Conservation (phyloP, 2,329 filamentous ascomycete genomes). For the Ophiognomonia clavigignenti-juglandacearum region DNA sequence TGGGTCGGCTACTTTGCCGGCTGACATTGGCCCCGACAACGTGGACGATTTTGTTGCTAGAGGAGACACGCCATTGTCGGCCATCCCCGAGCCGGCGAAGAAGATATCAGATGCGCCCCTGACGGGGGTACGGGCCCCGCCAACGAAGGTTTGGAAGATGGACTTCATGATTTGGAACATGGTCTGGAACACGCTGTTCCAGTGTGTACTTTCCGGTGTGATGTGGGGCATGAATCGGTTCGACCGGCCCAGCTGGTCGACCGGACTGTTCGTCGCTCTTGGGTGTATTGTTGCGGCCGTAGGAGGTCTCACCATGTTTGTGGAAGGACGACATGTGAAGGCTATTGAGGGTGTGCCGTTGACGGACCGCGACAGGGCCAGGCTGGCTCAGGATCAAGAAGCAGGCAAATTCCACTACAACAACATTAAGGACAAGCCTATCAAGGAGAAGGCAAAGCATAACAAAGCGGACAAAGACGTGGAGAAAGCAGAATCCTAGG, state of each 20-base stretch:
- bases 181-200: slow-evolving; percentile 73
- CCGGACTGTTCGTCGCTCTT: slow-evolving; percentile 71
- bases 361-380: slow-evolving; percentile 48
- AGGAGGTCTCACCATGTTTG: slow-evolving; percentile 65
- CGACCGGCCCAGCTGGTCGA: slow-evolving; percentile 72
- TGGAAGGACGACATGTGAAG: slow-evolving; percentile 70
- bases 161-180: slow-evolving; percentile 77
- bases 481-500: not conserved
- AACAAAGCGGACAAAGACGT: slow-evolving; percentile 21
- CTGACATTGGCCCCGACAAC: slow-evolving; percentile 47
- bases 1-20: slow-evolving; percentile 56
- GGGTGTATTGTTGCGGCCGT: slow-evolving; percentile 65
- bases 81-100: slow-evolving; percentile 58
- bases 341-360: slow-evolving; percentile 65
- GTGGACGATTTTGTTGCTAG: slow-evolving; percentile 33
- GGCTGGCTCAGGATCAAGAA: slow-evolving; percentile 47
- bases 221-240: slow-evolving; percentile 80
- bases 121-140: slow-evolving; percentile 65
- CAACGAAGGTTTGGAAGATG: slow-evolving; percentile 69
- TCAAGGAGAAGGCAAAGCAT: slow-evolving; percentile 31
- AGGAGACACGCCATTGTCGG: slow-evolving; percentile 32
- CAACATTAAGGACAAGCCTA: slow-evolving; percentile 48
- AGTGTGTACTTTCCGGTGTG: slow-evolving; percentile 66
- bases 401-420: slow-evolving; percentile 55
- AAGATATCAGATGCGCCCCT: slow-evolving; percentile 63